These are phyloP conservation scores for Durotheca rogersii DNA, from an alignment of 495 filamentous ascomycete genomes.

Conservation along the genomic window DNA sequence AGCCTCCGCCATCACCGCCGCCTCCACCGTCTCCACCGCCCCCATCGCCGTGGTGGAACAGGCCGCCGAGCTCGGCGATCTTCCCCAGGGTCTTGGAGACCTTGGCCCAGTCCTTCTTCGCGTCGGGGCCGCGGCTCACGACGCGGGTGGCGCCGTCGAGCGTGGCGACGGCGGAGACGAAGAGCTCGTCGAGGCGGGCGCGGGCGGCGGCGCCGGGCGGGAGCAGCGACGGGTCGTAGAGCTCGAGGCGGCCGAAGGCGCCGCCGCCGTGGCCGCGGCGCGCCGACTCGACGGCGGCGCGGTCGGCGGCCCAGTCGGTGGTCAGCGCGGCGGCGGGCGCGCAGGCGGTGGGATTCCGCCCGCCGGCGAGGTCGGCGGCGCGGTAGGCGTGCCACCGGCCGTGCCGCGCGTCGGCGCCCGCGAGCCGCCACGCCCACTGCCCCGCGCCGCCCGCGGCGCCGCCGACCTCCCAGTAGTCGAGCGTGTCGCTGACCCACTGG, in stretches of 20 bases:
- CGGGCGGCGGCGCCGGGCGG: not conserved
- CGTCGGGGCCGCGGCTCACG: not conserved
- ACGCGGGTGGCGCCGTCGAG: not conserved
- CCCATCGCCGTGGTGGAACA: not conserved
- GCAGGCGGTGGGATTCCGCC: not conserved
- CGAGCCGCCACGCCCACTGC: not conserved
- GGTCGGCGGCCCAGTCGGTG: not conserved
- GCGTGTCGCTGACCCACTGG: not conserved
- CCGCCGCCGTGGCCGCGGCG: not conserved
- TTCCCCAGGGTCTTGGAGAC: not conserved
- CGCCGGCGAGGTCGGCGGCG: not conserved
- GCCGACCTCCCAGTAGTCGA: conserved; percentile 10
- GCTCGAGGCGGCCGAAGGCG: not conserved
- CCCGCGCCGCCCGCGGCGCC: not conserved
- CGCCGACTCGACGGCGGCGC: not conserved
- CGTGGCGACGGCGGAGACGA: not conserved
- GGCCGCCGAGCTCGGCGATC: not conserved
- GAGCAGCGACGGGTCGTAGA: not conserved
- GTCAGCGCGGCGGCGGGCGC: not conserved
- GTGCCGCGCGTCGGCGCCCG: not conserved
- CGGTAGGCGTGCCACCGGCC: conserved; percentile 2
- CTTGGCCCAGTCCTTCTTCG: not conserved
- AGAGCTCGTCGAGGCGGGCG: conserved; percentile 2
- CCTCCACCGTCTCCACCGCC: not conserved
- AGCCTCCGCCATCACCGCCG: not conserved